phyloP scores from a whole-genome alignment of 1,139 yeast species.

The Saccharomycopsis crataegensis region DNA sequence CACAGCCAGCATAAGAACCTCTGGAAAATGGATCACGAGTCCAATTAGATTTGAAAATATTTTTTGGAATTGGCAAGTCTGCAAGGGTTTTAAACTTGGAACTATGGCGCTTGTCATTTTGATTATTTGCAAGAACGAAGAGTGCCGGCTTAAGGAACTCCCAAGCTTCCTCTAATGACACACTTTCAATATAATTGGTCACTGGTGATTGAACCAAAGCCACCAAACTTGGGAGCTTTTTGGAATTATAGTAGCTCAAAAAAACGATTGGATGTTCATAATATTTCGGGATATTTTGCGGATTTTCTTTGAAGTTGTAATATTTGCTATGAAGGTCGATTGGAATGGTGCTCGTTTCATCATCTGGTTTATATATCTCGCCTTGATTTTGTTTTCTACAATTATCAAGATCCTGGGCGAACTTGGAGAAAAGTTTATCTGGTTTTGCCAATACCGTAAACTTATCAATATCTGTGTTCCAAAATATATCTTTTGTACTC shows the following conservation, averaged over 20 bases:
- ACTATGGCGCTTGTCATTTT: conserved; percentile 30
- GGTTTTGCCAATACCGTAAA: conserved; percentile 40
- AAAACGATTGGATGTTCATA: conserved; percentile 49
- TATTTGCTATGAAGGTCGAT: conserved; percentile 14
- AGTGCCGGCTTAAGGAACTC: conserved; percentile 37
- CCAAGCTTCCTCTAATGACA: conserved; percentile 30
- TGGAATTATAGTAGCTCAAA: conserved; percentile 36
- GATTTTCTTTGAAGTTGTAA: conserved; percentile 12
- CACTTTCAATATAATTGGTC: conserved; percentile 43
- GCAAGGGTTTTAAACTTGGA: conserved; percentile 82
- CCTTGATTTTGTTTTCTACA: conserved; percentile 22
- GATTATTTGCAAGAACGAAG: conserved; percentile 5
- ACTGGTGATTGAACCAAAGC: conserved; percentile 64
- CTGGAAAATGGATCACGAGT: conserved; percentile 57
- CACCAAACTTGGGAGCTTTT: conserved; percentile 43
- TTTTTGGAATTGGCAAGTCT: conserved; percentile 39
- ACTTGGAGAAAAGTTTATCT: conserved; percentile 22
- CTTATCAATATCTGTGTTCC: conserved; percentile 52
- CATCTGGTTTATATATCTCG: conserved; percentile 20
- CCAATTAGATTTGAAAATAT: conserved; percentile 58
- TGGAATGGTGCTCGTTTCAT: conserved; percentile 7
- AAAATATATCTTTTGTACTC: conserved; percentile 41
- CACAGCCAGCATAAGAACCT: conserved; percentile 70
- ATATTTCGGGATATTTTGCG: conserved; percentile 26
- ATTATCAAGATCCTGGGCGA: conserved; percentile 22